phyloP scores from a whole-genome alignment of 306 rosid genomes.

The Vigna nakashimae region DNA sequence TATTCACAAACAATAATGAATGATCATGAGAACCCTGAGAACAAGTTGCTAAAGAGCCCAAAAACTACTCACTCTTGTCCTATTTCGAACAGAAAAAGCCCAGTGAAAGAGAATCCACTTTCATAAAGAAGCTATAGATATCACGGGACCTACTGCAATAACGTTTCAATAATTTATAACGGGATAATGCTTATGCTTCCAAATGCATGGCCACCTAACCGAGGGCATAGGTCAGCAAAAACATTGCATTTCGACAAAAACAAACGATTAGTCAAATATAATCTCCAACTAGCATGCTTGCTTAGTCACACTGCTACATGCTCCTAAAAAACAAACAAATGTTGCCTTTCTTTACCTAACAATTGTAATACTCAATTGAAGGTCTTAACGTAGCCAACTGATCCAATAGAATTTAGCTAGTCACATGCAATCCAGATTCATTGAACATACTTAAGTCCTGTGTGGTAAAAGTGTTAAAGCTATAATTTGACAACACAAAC shows the following conservation, averaged over 20 bases:
- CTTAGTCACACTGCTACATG: conserved; percentile 1
- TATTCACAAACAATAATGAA: not conserved
- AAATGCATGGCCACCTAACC: conserved; percentile 21
- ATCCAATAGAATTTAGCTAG: conserved; percentile 25
- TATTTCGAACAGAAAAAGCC: conserved; percentile 6
- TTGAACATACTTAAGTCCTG: conserved; percentile 27
- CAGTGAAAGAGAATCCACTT: not conserved
- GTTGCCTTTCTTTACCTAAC: conserved; percentile 7
- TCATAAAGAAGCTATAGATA: not conserved
- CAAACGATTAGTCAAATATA: not conserved
- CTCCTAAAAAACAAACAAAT: conserved; percentile 5
- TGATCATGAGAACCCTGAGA: not conserved
- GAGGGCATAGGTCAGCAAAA: conserved; percentile 17
- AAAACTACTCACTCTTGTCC: not conserved
- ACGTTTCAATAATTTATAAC: conserved; percentile 1
- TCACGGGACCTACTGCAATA: not conserved
- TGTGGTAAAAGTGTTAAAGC: conserved; percentile 33
- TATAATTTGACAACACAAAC: conserved; percentile 20
- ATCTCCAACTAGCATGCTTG: conserved; percentile 24
- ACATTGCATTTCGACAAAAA: conserved; percentile 35
- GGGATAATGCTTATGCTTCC: conserved; percentile 9
- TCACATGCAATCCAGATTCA: conserved; percentile 48
- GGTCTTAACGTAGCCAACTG: conserved; percentile 15
- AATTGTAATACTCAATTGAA: not conserved
- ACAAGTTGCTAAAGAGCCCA: not conserved